Evolutionary conservation across 2,329 filamentous ascomycete species (phyloP).

Genomic region (Diplodia scrobiculata): DNA sequence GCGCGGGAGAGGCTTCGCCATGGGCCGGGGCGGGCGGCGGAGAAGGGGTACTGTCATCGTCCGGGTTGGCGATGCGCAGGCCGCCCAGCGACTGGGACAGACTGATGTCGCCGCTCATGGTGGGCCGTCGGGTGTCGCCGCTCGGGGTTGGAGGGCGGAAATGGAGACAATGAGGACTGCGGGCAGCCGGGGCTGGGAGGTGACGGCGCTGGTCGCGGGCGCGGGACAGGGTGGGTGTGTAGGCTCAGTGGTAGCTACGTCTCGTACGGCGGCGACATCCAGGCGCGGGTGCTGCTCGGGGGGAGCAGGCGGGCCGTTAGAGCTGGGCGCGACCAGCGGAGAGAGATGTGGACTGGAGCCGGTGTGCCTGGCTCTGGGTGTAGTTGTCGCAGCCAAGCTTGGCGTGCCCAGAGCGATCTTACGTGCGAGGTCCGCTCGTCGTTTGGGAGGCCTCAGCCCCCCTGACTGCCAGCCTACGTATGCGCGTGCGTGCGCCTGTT

Average conservation of each 20-base stretch:
- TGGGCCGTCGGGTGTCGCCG: slow-evolving; percentile 12
- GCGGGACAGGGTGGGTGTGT: slow-evolving; percentile 8
- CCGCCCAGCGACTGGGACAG: slow-evolving; percentile 90
- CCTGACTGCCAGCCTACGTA: slow-evolving; percentile 22
- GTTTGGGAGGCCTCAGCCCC: slow-evolving; percentile 25
- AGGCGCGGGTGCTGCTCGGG: slow-evolving; percentile 27
- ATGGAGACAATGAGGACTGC: slow-evolving; percentile 9
- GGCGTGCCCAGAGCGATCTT: slow-evolving; percentile 21
- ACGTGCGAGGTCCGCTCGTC: slow-evolving; percentile 17
- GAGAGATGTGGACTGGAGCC: slow-evolving; percentile 21
- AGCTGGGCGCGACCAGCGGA: slow-evolving; percentile 29
- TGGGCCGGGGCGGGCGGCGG: slow-evolving; percentile 34
- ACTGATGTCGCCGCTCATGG: slow-evolving; percentile 90
- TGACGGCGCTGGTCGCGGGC: background rate
- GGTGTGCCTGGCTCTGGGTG: slow-evolving; percentile 22
- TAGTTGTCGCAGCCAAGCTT: slow-evolving; percentile 21
- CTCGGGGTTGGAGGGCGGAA: background rate
- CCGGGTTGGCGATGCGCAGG: slow-evolving; percentile 94
- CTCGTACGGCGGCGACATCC: slow-evolving; percentile 28
- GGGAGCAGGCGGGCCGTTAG: slow-evolving; percentile 28
- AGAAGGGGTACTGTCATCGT: slow-evolving; percentile 61
- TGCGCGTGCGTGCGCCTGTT: slow-evolving; percentile 22
- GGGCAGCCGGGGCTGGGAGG: slow-evolving; percentile 18
- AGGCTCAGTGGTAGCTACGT: slow-evolving; percentile 2
- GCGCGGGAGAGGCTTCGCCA: slow-evolving; percentile 24